Conservation (phyloP, 2,329 filamentous ascomycete species). For the Cercospora janseana region DNA sequence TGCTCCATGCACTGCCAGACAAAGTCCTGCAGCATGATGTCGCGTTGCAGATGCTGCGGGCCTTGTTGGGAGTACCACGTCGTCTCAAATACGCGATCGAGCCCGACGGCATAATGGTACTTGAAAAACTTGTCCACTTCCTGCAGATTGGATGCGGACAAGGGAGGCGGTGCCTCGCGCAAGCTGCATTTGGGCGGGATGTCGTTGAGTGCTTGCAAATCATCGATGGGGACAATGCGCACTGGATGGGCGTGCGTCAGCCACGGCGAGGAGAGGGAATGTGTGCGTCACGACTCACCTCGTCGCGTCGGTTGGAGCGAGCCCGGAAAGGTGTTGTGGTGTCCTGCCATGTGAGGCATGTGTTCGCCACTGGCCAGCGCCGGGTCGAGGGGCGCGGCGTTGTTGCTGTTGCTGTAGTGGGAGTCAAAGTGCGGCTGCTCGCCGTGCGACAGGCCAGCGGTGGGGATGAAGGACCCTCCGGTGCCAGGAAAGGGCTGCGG, state of each 20-base stretch:
- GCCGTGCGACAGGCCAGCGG: constrained; percentile 11
- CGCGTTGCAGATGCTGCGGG: constrained; percentile 52
- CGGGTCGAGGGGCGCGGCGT: constrained; percentile 60
- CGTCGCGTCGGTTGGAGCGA: constrained; percentile 32
- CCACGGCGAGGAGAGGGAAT: background rate
- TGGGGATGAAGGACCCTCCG: constrained; percentile 21
- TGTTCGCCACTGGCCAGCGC: constrained; percentile 53
- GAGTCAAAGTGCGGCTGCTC: constrained; percentile 11
- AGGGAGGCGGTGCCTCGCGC: constrained; percentile 39
- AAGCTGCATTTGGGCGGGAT: constrained; percentile 28
- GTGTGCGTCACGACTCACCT: constrained; percentile 27
- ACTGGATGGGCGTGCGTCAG: constrained; percentile 32
- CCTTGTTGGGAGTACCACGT: constrained; percentile 70
- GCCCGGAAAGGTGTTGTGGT: constrained; percentile 24
- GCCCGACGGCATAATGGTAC: constrained; percentile 70
- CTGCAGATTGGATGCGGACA: constrained; percentile 52
- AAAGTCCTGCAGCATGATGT: constrained; percentile 62
- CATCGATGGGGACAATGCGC: constrained; percentile 61
- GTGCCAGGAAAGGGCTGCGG: constrained; percentile 21
- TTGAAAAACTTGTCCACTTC: constrained; percentile 73
- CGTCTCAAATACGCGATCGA: constrained; percentile 77
- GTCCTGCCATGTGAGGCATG: constrained; percentile 27
- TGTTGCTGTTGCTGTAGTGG: constrained; percentile 41
- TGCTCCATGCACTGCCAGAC: constrained; percentile 63
- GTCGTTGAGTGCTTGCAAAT: constrained; percentile 39